Conservation (phyloP, 208 protist genomes). For the Endotrypanum monterogeii region DNA sequence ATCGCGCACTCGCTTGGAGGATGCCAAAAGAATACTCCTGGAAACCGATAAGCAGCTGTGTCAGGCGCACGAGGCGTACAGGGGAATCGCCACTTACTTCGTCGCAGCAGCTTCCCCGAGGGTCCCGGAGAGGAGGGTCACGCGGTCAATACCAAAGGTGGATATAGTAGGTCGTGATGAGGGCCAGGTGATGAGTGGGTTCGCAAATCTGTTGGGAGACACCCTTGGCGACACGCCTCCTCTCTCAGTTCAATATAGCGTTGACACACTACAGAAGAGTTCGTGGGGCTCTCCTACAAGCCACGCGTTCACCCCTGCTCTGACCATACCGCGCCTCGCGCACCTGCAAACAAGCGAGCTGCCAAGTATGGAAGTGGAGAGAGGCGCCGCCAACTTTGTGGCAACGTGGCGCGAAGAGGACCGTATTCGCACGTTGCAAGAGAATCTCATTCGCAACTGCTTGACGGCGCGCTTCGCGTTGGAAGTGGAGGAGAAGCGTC, state of each 20-base stretch:
- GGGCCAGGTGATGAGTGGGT: background rate
- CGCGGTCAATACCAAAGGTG: background rate
- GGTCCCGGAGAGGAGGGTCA: background rate
- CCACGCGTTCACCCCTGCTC: conserved; percentile 13
- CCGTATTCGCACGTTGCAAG: conserved; percentile 4
- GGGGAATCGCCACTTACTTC: conserved; percentile 7
- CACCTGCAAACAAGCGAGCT: conserved; percentile 5
- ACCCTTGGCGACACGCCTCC: background rate
- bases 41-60: conserved; percentile 30
- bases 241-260: background rate
- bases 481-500: conserved; percentile 30
- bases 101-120: background rate
- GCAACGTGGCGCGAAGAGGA: conserved; percentile 12
- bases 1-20: conserved; percentile 17
- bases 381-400: conserved; percentile 34
- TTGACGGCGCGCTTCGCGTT: conserved; percentile 13
- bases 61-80: conserved; percentile 21
- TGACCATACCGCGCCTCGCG: conserved; percentile 9
- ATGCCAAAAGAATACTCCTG: conserved; percentile 20
- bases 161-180: background rate
- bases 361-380: conserved; percentile 6
- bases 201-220: background rate
- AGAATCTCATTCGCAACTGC: conserved; percentile 36
- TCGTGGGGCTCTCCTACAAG: background rate
- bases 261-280: background rate